Evolutionary conservation across 2,329 filamentous ascomycete genomes (phyloP), one percentile per base, ranked within the genome.

Genomic region (Talaromyces islandicus): DNA sequence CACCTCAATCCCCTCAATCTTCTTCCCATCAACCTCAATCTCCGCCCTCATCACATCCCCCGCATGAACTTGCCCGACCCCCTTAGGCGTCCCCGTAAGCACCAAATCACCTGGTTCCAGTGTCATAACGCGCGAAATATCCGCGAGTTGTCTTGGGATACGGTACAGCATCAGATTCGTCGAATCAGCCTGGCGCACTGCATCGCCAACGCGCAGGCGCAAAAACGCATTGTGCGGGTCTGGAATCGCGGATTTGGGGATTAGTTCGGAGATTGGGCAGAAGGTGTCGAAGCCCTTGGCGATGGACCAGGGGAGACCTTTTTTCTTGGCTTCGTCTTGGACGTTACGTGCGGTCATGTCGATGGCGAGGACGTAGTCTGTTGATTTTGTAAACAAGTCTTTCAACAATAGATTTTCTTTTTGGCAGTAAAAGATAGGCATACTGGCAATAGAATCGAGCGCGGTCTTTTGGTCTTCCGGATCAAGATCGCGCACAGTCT

Each of bases 241-340:
- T 12, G 88, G 84, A 67, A 99, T 91, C 65, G 83, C 82, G 38
- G 84, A 81, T 79, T 95, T 96, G 67, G 86, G 81, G 69, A 99
- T 95, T 59, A 90, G 81, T 64, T 88, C 81, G 74, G 88, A 91
- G 70, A 99, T 84, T 61, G 94, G 94, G 56, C 96, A 83, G 80
- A 99, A 99, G 3, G 94, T 97, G 75, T 99, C 94, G 73, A 97
- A 99, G 53, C 94, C 94, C 81, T 99, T 99, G 67, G 91, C 89
- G 66, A 97, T 97, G 69, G 88, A 87, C 94, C 94, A 99, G 7
- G 94, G 94, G 17, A 97, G 86, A 38, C 94, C 92, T 81, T 94
- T 96, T 78, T 89, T 91, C 85, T 97, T 99, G 65, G 93, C 93
- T 79, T 97, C 92, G 68, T 96, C 90, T 78, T 99, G 94, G 7